A percentile compares a stretch with the other conserved stretches of the same genome.
Evolutionary conservation across 306 rosid species (phyloP).

Genomic region (Lupinus albus): DNA sequence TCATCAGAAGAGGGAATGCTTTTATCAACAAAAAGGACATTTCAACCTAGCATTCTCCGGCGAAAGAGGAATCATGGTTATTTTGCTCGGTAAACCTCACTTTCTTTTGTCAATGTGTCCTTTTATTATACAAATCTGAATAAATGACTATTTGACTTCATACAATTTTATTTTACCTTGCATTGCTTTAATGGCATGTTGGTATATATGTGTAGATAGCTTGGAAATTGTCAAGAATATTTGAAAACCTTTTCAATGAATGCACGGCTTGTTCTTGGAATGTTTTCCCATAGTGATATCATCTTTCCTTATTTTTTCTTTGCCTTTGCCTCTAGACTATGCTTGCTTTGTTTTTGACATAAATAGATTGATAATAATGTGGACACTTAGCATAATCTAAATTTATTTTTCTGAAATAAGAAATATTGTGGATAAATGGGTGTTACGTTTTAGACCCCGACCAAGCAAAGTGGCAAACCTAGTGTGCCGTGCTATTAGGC

Average conservation of each 20-base stretch:
- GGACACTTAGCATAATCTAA: too few species aligned
- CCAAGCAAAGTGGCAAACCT: conserved; percentile 18
- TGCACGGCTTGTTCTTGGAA: conserved; percentile 13
- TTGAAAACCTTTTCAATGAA: conserved; percentile 27
- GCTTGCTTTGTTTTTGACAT: conserved; percentile 25
- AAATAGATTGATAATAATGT: not conserved
- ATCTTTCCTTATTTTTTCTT: conserved; percentile 13
- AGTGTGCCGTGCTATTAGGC: too few species aligned
- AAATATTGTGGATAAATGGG: not conserved
- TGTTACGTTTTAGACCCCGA: not conserved
- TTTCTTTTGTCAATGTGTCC: not conserved
- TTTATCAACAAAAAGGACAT: conserved; percentile 81
- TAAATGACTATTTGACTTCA: not conserved
- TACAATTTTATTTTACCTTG: conserved; percentile 8
- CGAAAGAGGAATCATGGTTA: conserved; percentile 93
- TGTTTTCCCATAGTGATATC: conserved; percentile 22
- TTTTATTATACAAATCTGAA: not conserved
- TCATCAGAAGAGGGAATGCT: conserved; percentile 73
- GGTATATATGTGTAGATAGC: conserved; percentile 16
- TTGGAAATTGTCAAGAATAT: conserved; percentile 15
- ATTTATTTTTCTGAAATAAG: too few species aligned
- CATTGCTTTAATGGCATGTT: conserved; percentile 10
- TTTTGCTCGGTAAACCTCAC: conserved; percentile 75
- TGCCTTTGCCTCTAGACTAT: conserved; percentile 6
- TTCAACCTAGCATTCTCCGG: conserved; percentile 80